Percentiles rank a stretch among this genome's conserved stretches.
Conservation (phyloP, 106 monocot species). For the Dendrobium catenatum region DNA sequence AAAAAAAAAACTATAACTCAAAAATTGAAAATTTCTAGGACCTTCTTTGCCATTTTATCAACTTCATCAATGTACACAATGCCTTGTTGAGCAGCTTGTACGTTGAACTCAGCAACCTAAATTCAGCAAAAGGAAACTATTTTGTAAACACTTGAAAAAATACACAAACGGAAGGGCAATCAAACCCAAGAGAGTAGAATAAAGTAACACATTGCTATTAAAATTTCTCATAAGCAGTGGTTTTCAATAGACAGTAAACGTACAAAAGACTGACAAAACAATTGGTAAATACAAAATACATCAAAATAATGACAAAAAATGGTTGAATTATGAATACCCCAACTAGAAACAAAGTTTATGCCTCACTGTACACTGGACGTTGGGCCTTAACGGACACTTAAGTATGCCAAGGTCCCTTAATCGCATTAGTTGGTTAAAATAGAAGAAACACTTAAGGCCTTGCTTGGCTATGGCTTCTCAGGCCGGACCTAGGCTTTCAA, state of each 20-base stretch:
- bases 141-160: neutral
- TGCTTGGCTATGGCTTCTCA: too few relatives aligned
- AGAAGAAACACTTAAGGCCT: too few relatives aligned
- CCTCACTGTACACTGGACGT: too few relatives aligned
- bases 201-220: neutral
- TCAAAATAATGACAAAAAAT: too few relatives aligned
- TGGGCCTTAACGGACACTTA: too few relatives aligned
- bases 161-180: neutral
- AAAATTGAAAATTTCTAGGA: conserved; percentile 7
- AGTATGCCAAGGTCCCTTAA: too few relatives aligned
- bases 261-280: neutral
- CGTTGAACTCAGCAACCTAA: conserved; percentile 85
- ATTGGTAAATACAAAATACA: neutral
- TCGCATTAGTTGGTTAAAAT: too few relatives aligned
- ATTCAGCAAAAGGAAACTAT: neutral
- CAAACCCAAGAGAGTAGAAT: neutral
- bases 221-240: neutral
- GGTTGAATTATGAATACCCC: too few relatives aligned
- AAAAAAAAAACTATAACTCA: neutral
- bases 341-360: too few relatives aligned
- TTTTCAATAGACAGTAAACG: neutral
- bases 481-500: too few relatives aligned
- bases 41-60: conserved; percentile 99
- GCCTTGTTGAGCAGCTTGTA: conserved; percentile 94
- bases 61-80: conserved; percentile 99